Evolutionary conservation across 768 basidiomycete species (phyloP), one percentile per base, ranked within the genome.

Genomic region (Calocybe gangraenosa): DNA sequence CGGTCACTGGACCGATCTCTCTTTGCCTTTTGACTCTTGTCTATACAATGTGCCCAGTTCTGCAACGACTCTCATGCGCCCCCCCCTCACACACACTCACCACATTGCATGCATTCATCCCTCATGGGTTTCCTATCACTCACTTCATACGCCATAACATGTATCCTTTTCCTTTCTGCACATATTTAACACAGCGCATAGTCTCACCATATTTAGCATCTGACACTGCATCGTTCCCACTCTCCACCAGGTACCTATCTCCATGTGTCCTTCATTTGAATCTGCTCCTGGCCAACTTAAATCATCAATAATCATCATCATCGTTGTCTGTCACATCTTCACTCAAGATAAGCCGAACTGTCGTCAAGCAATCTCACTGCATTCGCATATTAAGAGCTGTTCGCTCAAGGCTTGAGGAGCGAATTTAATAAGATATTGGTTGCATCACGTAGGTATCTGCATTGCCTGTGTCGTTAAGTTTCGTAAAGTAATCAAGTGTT

Each of bases 161-260:
- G 40, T 46, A 48, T 45, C 32, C 42, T 19, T 2, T 36, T 15
- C 13, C 11, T 20, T 13, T 21, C 36, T 37, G n/a, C 11, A 37
- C 35, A 42, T 37, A 45, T 36, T 28, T 35, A 44, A 6, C 33
- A 35, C 36, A 15, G 30, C 15, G 2, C 38, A 46, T 46, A 46
- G 21, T 46, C 38, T 40, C 45, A n/a, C 45, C 34, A 28, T 46
- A 46, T 6, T 38, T 37, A 15, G 44, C 45, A 40, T 46, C 32
- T 40, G 45, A 40, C 45, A 46, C n/a, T 46, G 4, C 30, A 22
- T 28, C 37, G 39, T 46, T 30, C 35, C 35, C 9, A 33, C 9
- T 37, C 37, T 28, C 30, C 10, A 21, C 31, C 36, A 28, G 5
- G 20, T n/a, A 20, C 32, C n/a, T 20, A 2, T 15, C 15, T 15